Conservation (phyloP, 257 asterid species). For the Echites panduratus region DNA sequence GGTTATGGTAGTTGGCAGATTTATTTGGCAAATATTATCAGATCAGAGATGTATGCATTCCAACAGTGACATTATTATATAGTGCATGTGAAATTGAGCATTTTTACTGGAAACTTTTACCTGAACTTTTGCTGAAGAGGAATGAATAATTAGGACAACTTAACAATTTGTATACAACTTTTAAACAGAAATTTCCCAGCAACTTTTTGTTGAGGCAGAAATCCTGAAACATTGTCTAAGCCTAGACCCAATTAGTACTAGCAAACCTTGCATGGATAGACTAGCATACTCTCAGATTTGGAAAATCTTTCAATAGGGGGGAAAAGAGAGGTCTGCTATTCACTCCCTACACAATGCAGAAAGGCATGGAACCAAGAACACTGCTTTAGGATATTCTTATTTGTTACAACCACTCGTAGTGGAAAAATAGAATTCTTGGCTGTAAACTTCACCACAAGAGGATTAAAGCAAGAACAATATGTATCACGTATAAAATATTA, state of each 20-base stretch:
- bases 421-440: too few relatives aligned
- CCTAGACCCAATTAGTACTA: background rate
- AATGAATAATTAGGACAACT: background rate
- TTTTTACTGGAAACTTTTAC: background rate
- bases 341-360: too few relatives aligned
- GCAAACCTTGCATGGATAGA: background rate
- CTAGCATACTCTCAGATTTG: background rate
- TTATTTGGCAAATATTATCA: background rate
- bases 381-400: too few relatives aligned
- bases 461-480: background rate
- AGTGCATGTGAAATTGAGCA: background rate
- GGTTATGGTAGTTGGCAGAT: background rate
- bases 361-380: too few relatives aligned
- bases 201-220: background rate
- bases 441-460: background rate
- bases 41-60: background rate
- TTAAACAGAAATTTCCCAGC: background rate
- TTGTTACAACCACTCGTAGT: background rate
- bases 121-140: background rate
- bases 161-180: background rate
- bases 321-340: background rate
- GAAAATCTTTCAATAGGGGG: background rate
- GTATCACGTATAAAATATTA: too few relatives aligned
- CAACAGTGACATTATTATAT: background rate
- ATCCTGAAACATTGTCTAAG: background rate